Percentiles rank a stretch among this genome's conserved stretches.
These are phyloP conservation scores for Pestalotiopsis sp. DNA, from an alignment of 2,329 filamentous ascomycete genomes.

Conservation along the genomic window DNA sequence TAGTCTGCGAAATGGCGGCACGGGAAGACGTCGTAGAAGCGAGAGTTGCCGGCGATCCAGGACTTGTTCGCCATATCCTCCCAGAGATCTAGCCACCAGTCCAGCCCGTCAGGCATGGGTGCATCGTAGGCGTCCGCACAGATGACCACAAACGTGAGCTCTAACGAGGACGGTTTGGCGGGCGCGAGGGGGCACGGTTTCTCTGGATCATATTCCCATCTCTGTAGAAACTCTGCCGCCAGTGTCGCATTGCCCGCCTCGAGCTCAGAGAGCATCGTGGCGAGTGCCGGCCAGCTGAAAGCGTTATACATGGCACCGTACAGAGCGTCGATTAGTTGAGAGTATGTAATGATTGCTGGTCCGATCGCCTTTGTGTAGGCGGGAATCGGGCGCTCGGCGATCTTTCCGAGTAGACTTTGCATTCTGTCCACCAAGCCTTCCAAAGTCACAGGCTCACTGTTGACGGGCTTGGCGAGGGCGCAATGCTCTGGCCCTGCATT, in stretches of 20 bases:
- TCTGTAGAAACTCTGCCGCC: slow-evolving; percentile 40
- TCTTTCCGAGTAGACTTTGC: slow-evolving; percentile 37
- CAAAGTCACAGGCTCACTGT: slow-evolving; percentile 34
- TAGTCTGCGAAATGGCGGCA: slow-evolving; percentile 48
- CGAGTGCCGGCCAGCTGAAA: slow-evolving; percentile 42
- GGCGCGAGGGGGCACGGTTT: slow-evolving; percentile 29
- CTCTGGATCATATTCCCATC: slow-evolving; percentile 46
- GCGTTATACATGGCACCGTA: slow-evolving; percentile 48
- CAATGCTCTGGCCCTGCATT: slow-evolving; percentile 49
- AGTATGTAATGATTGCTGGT: slow-evolving; percentile 49
- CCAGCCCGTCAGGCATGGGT: slow-evolving; percentile 38
- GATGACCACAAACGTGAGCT: slow-evolving; percentile 44
- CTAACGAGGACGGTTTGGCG: slow-evolving; percentile 36
- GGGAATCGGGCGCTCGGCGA: slow-evolving; percentile 39
- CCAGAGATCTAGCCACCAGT: slow-evolving; percentile 51
- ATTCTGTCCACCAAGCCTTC: slow-evolving; percentile 41
- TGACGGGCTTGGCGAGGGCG: slow-evolving; percentile 40
- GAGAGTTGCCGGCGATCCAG: slow-evolving; percentile 50
- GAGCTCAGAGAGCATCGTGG: slow-evolving; percentile 44
- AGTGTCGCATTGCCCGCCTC: slow-evolving; percentile 48
- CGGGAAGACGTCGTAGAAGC: slow-evolving; percentile 47
- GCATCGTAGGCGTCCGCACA: slow-evolving; percentile 51
- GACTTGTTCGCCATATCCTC: slow-evolving; percentile 46
- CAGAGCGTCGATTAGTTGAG: slow-evolving; percentile 39
- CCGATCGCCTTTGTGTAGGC: slow-evolving; percentile 42